phyloP scores from a whole-genome alignment of 768 basidiomycete genomes.

The Suillus subalutaceus region DNA sequence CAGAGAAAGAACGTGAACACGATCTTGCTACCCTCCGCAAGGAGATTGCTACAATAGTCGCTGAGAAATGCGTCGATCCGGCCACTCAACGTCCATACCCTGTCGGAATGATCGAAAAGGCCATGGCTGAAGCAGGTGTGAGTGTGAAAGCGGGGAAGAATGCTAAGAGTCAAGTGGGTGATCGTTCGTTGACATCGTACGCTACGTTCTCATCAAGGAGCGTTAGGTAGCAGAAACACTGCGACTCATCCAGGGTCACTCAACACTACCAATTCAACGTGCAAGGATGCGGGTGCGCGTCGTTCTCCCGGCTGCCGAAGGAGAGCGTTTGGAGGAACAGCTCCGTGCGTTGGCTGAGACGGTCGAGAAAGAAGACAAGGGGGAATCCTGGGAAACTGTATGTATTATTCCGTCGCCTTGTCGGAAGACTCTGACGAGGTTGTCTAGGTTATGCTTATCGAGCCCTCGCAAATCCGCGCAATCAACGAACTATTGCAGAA shows the following conservation, averaged over 20 bases:
- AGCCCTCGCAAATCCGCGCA: conserved; percentile 88
- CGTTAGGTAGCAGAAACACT: conserved; percentile 87
- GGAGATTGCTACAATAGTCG: conserved; percentile 93
- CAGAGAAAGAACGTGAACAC: conserved; percentile 95
- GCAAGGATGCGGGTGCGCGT: conserved; percentile 92
- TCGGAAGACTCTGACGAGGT: conserved; percentile 2
- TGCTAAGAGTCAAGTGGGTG: conserved; percentile 87
- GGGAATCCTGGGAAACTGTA: conserved; percentile 87
- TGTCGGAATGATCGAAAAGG: conserved; percentile 96
- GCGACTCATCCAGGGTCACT: conserved; percentile 77
- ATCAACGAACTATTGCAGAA: conserved; percentile 90
- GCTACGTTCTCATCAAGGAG: background rate
- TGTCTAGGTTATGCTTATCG: conserved; percentile 85
- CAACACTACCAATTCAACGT: conserved; percentile 89
- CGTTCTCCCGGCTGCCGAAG: conserved; percentile 67
- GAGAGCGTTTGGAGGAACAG: conserved; percentile 68
- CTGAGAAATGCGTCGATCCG: conserved; percentile 96
- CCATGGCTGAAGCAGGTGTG: conserved; percentile 93
- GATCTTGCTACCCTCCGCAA: conserved; percentile 78
- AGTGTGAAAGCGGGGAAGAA: conserved; percentile 87
- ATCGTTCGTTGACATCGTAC: background rate
- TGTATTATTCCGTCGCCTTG: conserved; percentile 32
- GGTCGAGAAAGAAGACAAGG: conserved; percentile 81
- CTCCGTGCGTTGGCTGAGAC: conserved; percentile 76
- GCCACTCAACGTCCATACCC: conserved; percentile 87